phyloP scores from a whole-genome alignment of 805 yeast genomes.

The Candida manassasensis region DNA sequence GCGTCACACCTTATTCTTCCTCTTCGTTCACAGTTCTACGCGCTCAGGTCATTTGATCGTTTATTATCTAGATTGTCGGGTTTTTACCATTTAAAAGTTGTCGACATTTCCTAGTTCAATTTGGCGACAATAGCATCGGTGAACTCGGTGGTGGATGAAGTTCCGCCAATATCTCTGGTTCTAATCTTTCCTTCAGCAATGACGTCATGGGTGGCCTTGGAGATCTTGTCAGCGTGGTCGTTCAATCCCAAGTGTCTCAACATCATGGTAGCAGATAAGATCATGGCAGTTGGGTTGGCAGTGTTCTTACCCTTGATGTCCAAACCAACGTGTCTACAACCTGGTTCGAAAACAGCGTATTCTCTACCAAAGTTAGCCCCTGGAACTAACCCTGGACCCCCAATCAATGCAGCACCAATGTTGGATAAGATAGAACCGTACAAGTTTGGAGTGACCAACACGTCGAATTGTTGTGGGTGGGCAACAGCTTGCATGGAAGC shows the following conservation, averaged over 20 bases:
- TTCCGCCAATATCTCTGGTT: constrained; percentile 91
- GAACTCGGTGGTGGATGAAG: constrained; percentile 85
- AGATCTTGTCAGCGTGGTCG: constrained; percentile 76
- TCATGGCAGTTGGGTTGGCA: constrained; percentile 98
- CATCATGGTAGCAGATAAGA: constrained; percentile 84
- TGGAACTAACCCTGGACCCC: constrained; percentile 98
- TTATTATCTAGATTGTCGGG: no score
- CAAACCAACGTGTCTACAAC: constrained; percentile 98
- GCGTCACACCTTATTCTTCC: no score
- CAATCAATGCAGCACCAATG: constrained; percentile 95
- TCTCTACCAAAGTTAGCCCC: constrained; percentile 98
- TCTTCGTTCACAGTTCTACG: no score
- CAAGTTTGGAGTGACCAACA: constrained; percentile 94
- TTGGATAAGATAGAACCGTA: constrained; percentile 97
- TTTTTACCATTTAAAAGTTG: no score
- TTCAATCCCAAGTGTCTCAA: constrained; percentile 93
- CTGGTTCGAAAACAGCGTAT: constrained; percentile 97
- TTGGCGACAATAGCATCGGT: constrained; percentile 83
- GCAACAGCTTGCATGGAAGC: constrained; percentile 99
- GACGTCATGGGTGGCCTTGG: constrained; percentile 85
- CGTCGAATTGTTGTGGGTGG: constrained; percentile 96
- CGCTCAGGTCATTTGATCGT: no score
- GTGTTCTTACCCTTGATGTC: constrained; percentile 92
- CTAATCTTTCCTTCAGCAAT: constrained; percentile 81
- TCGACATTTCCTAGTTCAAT: constrained; percentile 38